phyloP scores from a whole-genome alignment of 1,284 basidiomycete species.

The Ceratorhiza oryzae-sativae region DNA sequence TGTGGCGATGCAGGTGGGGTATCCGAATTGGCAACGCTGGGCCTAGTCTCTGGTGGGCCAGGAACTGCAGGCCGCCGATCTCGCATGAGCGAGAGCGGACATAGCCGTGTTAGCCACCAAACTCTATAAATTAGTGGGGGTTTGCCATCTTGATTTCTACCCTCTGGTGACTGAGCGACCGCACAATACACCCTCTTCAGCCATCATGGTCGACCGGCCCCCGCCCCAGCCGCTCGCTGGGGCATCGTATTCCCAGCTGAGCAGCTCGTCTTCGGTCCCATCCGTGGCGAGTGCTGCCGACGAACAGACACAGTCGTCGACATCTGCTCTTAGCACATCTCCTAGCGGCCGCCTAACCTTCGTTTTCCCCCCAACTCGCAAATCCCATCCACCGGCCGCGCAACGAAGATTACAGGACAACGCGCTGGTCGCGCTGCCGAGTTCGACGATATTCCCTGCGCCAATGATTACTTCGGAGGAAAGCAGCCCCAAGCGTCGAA shows the following conservation, averaged over 20 bases:
- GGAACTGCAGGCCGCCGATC: too few species aligned
- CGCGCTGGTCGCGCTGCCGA: neutral
- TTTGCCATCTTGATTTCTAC: neutral
- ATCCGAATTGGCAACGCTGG: neutral
- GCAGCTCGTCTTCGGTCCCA: conserved; percentile 16
- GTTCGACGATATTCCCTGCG: neutral
- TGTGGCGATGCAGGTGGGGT: neutral
- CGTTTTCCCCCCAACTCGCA: conserved; percentile 5
- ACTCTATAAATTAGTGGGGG: neutral
- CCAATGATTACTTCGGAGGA: neutral
- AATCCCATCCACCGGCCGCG: neutral
- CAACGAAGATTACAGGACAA: neutral
- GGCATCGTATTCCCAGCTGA: neutral
- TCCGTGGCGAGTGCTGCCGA: neutral
- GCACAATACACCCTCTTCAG: neutral
- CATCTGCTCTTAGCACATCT: neutral
- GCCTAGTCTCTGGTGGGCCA: too few species aligned
- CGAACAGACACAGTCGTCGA: neutral
- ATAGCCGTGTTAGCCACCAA: neutral
- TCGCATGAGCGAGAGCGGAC: neutral
- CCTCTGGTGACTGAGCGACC: neutral
- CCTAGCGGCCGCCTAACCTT: conserved; percentile 22
- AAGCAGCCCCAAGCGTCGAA: neutral
- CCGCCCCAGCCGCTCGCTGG: neutral
- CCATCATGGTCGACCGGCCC: neutral